Percentiles rank a stretch among this genome's conserved stretches.
Evolutionary conservation across 2,329 filamentous ascomycete species (phyloP).

Genomic region (Reticulascus tulasneorum): DNA sequence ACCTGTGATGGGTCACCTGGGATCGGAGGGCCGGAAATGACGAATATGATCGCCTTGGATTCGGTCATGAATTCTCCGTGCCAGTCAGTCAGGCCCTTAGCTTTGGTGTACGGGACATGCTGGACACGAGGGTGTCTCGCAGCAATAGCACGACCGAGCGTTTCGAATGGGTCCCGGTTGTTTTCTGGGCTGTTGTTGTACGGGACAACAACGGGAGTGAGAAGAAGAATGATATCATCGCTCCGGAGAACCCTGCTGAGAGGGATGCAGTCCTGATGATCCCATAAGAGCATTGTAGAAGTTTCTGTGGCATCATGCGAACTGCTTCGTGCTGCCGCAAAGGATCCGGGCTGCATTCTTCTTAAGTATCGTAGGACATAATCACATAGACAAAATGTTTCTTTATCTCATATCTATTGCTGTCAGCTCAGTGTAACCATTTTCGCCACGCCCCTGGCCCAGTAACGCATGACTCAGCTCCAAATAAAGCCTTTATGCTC

Average conservation of each 20-base stretch:
- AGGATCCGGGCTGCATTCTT: too few relatives aligned
- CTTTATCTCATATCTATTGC: too few relatives aligned
- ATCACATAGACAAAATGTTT: too few relatives aligned
- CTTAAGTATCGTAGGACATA: too few relatives aligned
- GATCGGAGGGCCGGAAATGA: conserved; percentile 48
- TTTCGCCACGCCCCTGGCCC: too few relatives aligned
- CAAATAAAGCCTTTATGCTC: too few relatives aligned
- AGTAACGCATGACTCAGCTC: too few relatives aligned
- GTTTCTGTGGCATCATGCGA: too few relatives aligned
- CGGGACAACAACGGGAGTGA: conserved; percentile 54
- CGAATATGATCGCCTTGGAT: conserved; percentile 57
- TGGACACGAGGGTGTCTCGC: conserved; percentile 57
- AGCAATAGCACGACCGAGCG: conserved; percentile 61
- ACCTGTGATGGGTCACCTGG: conserved; percentile 48
- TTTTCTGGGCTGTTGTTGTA: conserved; percentile 35
- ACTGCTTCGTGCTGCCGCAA: too few relatives aligned
- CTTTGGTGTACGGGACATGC: conserved; percentile 68
- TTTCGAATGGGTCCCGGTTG: conserved; percentile 66
- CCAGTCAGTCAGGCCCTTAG: conserved; percentile 58
- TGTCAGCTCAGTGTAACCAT: too few relatives aligned
- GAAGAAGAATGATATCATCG: conserved; percentile 54
- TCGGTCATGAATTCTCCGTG: conserved; percentile 60
- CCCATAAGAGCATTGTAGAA: conserved; percentile 31
- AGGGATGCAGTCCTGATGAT: conserved; percentile 42
- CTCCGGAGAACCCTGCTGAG: conserved; percentile 41